Evolutionary conservation across 177 flowering plant species (phyloP).

Genomic region (Vitis hybrid): DNA sequence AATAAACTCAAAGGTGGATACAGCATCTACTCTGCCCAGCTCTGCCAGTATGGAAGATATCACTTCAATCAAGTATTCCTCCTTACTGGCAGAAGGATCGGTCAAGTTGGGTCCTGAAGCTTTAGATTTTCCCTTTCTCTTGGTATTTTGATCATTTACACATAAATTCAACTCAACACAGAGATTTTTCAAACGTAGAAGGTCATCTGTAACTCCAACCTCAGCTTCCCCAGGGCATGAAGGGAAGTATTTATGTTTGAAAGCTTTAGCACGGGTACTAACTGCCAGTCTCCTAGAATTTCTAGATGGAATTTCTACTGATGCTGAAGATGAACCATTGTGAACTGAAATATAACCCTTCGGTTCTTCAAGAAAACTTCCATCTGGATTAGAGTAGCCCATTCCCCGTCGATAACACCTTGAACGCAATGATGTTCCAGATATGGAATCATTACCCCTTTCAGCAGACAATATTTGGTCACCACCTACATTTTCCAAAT

Average conservation of each 20-base stretch:
- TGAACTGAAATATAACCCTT: slow-evolving; percentile 46
- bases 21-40: slow-evolving; percentile 88
- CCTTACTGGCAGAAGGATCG: slow-evolving; percentile 52
- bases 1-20: slow-evolving; percentile 96
- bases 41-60: slow-evolving; percentile 78
- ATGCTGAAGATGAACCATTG: slow-evolving; percentile 58
- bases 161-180: slow-evolving; percentile 65
- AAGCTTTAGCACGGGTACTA: slow-evolving; percentile 69
- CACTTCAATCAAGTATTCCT: slow-evolving; percentile 65
- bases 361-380: slow-evolving; percentile 55
- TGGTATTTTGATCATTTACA: slow-evolving; percentile 68
- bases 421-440: slow-evolving; percentile 70
- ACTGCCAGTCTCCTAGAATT: slow-evolving; percentile 74
- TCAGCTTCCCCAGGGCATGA: slow-evolving; percentile 61
- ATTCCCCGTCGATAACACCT: slow-evolving; percentile 76
- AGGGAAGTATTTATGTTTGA: slow-evolving; percentile 86
- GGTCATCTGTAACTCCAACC: slow-evolving; percentile 86
- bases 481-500: slow-evolving; percentile 26
- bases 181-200: slow-evolving; percentile 75
- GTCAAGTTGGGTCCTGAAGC: slow-evolving; percentile 47
- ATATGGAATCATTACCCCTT: slow-evolving; percentile 64
- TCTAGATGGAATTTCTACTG: slow-evolving; percentile 56
- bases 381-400: slow-evolving; percentile 57
- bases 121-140: slow-evolving; percentile 83
- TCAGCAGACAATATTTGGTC: slow-evolving; percentile 51